These are phyloP conservation scores for Mortierella claussenii DNA, from an alignment of 192 early-diverging fungal species.

Conservation along the genomic window DNA sequence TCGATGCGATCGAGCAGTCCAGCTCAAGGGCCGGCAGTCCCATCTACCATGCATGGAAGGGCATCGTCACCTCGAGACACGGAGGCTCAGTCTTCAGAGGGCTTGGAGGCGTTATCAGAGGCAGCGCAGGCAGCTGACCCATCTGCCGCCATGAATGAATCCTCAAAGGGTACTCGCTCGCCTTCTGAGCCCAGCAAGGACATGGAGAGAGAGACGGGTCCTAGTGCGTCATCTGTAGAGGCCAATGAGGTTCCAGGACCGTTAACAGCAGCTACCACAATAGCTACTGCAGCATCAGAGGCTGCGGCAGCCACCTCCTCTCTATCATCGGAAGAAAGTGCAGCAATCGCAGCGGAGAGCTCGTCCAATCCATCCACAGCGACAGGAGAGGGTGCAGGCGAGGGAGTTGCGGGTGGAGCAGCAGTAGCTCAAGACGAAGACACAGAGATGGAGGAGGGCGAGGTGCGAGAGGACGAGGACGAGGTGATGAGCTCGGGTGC, in stretches of 20 bases:
- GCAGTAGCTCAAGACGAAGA: conserved; percentile 13
- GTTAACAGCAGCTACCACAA: not conserved
- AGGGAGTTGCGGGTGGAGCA: not conserved
- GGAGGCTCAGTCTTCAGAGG: not conserved
- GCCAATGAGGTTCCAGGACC: not conserved
- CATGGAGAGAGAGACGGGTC: too few relatives aligned
- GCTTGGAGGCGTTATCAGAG: not conserved
- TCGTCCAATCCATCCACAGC: not conserved
- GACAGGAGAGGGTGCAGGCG: not conserved
- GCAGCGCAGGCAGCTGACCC: not conserved
- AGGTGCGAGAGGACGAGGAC: conserved; percentile 47
- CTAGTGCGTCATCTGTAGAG: not conserved
- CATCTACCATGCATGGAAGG: not conserved
- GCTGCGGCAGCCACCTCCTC: not conserved
- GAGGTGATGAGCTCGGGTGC: conserved; percentile 48
- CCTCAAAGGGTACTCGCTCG: not conserved
- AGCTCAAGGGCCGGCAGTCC: not conserved
- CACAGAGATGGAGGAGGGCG: conserved; percentile 52
- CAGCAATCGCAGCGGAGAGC: too few relatives aligned
- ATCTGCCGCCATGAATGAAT: not conserved
- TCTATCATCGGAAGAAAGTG: too few relatives aligned
- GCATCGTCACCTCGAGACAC: conserved; percentile 5
- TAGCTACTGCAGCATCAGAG: not conserved
- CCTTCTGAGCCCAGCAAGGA: not conserved
- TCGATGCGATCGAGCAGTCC: not conserved